Base-by-base conservation (phyloP, 2,329 filamentous ascomycete genomes). In the Neopestalotiopsis sp. region DNA sequence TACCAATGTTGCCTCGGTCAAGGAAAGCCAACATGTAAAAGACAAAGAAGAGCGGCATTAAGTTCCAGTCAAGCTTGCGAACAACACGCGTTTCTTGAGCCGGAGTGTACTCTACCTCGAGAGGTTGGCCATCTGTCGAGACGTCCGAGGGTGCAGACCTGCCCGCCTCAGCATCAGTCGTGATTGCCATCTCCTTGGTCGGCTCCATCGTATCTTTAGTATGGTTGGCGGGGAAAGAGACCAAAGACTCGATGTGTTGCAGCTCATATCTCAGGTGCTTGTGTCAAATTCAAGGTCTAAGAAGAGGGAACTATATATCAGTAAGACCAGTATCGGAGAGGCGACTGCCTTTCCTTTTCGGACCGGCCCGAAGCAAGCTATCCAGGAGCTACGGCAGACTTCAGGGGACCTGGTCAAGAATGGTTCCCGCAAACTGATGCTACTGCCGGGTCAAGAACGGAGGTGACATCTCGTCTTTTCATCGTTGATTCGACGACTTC, bases 1-100 rank as follows among this genome's bases (percentile, higher is more conserved):
- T 89, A 45, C 87, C 88, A 63, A 90, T 89, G 72, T 90, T 88
- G 34, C 74, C 69, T 20, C 75, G 72, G 57, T 76, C 75, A 4
- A 76, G 72, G 67, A 72, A 75, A 4, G 75, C 38, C n/a, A 65
- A n/a, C 24, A 65, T 32, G 42, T 65, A 65, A 12, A 65, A 38
- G n/a, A 65, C 30, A n/a, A 49, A 65, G 5, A 65, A 56, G 3
- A 65, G 10, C 4, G 62, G 24, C 62, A 65, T 49, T 13, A 65
- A 32, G 20, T 56, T 49, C 40, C 40, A 56, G 42, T 65, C 62
- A 7, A 65, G 62, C 28, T 65, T 65, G 20, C 62, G 38, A 24
- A 65, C 17, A 34, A 65, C 30, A 5, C 20, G 38, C 6, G 40
- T 24, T 40, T 65, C 62, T 30, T 63, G 60, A 3, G n/a, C 60